phyloP scores from a whole-genome alignment of 768 basidiomycete genomes.

The Panellus pusillus region DNA sequence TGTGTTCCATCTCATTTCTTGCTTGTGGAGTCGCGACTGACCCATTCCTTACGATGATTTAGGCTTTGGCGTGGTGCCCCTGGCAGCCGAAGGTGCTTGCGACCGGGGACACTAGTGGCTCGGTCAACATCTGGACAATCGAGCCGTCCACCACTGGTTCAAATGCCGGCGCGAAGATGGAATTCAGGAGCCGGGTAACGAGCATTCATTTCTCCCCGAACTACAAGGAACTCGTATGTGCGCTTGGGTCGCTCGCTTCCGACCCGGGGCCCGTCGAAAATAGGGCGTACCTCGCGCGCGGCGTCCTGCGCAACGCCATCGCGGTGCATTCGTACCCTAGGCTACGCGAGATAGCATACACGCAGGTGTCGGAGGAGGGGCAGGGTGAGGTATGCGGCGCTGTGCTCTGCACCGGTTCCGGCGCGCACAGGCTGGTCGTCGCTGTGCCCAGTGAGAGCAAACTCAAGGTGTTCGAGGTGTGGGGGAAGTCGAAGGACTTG shows the following conservation, averaged over 20 bases:
- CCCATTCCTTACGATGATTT: neutral
- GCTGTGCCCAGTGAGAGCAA: constrained; percentile 65
- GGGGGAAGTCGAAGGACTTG: constrained; percentile 44
- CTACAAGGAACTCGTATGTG: constrained; percentile 82
- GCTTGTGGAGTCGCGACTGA: neutral
- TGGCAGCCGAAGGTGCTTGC: constrained; percentile 82
- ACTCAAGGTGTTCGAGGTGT: constrained; percentile 62
- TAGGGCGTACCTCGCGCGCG: constrained; percentile 13
- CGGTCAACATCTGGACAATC: constrained; percentile 57
- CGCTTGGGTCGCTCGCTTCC: constrained; percentile 44
- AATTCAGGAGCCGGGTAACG: constrained; percentile 61
- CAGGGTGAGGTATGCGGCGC: constrained; percentile 60
- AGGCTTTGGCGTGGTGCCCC: constrained; percentile 87
- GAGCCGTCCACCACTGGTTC: constrained; percentile 41
- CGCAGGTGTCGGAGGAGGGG: constrained; percentile 45
- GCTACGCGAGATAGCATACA: constrained; percentile 52
- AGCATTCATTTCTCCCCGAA: constrained; percentile 75
- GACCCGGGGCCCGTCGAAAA: neutral
- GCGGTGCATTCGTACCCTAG: constrained; percentile 61
- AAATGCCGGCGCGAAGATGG: constrained; percentile 45
- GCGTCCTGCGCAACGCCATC: constrained; percentile 35
- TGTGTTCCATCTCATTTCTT: constrained; percentile 25
- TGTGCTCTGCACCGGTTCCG: constrained; percentile 47
- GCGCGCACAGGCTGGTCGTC: constrained; percentile 43
- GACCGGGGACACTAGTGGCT: constrained; percentile 62